These are phyloP conservation scores for Apiospora koreana DNA, from an alignment of 2,329 filamentous ascomycete species.

Conservation along the genomic window DNA sequence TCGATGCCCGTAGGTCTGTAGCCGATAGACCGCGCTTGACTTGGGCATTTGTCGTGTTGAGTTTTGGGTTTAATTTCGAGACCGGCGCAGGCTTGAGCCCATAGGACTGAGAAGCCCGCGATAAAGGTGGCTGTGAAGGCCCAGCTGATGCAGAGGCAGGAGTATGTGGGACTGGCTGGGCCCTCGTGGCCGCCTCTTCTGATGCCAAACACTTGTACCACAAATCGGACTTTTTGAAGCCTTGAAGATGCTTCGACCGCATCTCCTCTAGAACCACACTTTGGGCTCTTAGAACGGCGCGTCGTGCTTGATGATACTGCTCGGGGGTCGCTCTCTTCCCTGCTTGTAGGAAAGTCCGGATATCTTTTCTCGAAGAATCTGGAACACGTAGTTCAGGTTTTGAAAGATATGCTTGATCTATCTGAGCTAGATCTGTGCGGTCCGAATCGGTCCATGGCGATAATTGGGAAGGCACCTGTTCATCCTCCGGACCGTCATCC, in stretches of 20 bases:
- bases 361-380: conserved; percentile 65
- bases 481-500: conserved; percentile 72
- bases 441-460: conserved; percentile 81
- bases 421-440: conserved; percentile 83
- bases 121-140: conserved; percentile 27
- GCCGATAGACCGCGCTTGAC: conserved; percentile 47
- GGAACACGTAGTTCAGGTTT: conserved; percentile 80
- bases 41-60: conserved; percentile 31
- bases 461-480: conserved; percentile 60
- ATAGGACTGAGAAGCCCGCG: conserved; percentile 38
- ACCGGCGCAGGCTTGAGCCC: conserved; percentile 47
- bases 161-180: conserved; percentile 18
- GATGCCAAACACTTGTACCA: conserved; percentile 96
- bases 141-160: conserved; percentile 23
- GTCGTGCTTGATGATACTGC: conserved; percentile 82
- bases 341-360: conserved; percentile 76
- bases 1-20: conserved; percentile 45
- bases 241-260: conserved; percentile 76
- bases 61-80: conserved; percentile 41
- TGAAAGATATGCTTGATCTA: conserved; percentile 85
- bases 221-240: conserved; percentile 89
- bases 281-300: conserved; percentile 79
- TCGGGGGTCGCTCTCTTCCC: conserved; percentile 74
- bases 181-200: conserved; percentile 65
- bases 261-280: conserved; percentile 82